These are phyloP conservation scores for Solanum medicagineum DNA, from an alignment of 257 asterid species.

Conservation along the genomic window DNA sequence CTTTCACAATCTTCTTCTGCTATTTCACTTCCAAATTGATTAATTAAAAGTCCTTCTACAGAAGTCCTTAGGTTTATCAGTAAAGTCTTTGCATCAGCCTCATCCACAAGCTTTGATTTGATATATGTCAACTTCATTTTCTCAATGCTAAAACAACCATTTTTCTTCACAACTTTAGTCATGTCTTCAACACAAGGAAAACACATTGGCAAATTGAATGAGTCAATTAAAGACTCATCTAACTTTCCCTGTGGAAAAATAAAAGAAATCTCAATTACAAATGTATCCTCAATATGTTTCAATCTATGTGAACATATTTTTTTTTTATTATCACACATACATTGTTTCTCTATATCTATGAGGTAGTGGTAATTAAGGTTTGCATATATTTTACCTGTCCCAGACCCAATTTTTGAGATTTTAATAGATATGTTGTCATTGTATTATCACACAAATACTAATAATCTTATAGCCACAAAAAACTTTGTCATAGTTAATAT, in stretches of 20 bases:
- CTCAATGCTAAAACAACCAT: conserved; percentile 20
- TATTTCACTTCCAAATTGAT: conserved; percentile 8
- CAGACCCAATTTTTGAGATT: too few relatives aligned
- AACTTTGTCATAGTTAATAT: too few relatives aligned
- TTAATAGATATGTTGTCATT: too few relatives aligned
- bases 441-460: too few relatives aligned
- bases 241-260: conserved; percentile 17
- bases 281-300: too few relatives aligned
- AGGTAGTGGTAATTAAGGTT: too few relatives aligned
- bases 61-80: conserved; percentile 6
- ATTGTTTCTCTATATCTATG: too few relatives aligned
- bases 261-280: background rate
- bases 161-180: conserved; percentile 13
- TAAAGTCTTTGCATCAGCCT: background rate
- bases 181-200: conserved; percentile 26
- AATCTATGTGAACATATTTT: too few relatives aligned
- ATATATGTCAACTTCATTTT: conserved; percentile 10
- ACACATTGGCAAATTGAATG: conserved; percentile 40
- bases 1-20: conserved; percentile 5
- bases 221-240: conserved; percentile 15
- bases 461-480: too few relatives aligned
- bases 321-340: too few relatives aligned
- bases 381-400: too few relatives aligned
- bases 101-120: background rate
- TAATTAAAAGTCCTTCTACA: conserved; percentile 2